Evolutionary conservation across 2,329 filamentous ascomycete genomes (phyloP).

Genomic region (Tolypocladium nubicola): DNA sequence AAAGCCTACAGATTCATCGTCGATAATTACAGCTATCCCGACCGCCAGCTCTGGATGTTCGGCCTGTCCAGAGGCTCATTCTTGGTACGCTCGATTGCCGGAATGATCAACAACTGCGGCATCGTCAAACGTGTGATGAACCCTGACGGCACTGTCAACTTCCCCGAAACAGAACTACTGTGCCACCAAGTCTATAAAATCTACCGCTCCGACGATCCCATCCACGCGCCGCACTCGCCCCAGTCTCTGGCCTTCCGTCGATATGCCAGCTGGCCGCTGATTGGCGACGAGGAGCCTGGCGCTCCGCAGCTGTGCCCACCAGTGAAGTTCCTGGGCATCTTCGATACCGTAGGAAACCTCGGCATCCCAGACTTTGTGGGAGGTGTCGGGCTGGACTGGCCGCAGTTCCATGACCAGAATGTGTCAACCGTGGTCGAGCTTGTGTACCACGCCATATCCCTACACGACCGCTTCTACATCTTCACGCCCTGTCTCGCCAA

Average conservation of each 20-base stretch:
- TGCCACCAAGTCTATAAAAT: constrained; percentile 10
- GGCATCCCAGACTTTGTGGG: not conserved
- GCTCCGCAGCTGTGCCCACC: not conserved
- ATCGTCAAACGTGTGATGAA: constrained; percentile 9
- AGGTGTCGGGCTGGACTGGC: not conserved
- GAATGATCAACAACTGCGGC: constrained; percentile 19
- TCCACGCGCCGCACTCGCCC: constrained; percentile 7
- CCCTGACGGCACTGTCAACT: constrained; percentile 3
- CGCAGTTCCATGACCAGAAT: not conserved
- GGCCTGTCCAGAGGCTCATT: constrained; percentile 15
- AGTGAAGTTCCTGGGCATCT: not conserved
- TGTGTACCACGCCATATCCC: not conserved
- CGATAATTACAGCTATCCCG: constrained; percentile 9
- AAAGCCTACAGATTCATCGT: constrained; percentile 8
- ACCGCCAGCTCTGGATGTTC: constrained; percentile 14
- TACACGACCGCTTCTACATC: not conserved
- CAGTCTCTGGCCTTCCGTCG: constrained; percentile 8
- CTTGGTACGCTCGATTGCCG: constrained; percentile 12
- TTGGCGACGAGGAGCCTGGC: not conserved
- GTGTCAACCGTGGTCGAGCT: not conserved
- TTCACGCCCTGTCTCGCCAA: not conserved
- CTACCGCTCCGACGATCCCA: constrained; percentile 9
- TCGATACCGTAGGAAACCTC: not conserved
- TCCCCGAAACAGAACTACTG: not conserved
- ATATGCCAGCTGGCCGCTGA: not conserved